These are phyloP conservation scores for Boechera stricta DNA, from an alignment of 345 rosid species.

Conservation along the genomic window DNA sequence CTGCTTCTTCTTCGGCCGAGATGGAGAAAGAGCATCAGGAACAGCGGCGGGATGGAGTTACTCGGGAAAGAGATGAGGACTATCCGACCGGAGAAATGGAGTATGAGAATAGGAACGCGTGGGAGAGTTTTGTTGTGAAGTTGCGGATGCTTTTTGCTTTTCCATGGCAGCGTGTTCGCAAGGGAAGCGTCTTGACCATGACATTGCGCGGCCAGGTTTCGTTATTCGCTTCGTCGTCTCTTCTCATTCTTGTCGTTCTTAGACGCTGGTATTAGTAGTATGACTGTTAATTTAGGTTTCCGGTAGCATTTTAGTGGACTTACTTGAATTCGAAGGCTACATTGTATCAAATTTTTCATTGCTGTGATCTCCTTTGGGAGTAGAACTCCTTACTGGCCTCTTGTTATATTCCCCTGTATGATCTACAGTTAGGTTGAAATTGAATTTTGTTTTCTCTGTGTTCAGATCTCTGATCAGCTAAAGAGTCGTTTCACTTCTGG, in stretches of 20 bases:
- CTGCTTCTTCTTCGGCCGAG: constrained; percentile 47
- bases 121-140: constrained; percentile 72
- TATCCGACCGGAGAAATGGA: constrained; percentile 82
- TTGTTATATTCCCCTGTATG: neutral
- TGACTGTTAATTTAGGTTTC: neutral
- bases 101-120: constrained; percentile 53
- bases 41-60: constrained; percentile 23
- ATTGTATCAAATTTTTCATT: neutral
- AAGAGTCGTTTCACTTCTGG: constrained; percentile 90
- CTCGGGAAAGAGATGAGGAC: constrained; percentile 47
- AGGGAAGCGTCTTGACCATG: constrained; percentile 83
- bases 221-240: neutral
- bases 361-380: constrained; percentile 6
- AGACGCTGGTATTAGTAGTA: neutral
- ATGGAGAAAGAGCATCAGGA: constrained; percentile 44
- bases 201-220: constrained; percentile 94
- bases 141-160: constrained; percentile 75
- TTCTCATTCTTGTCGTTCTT: neutral
- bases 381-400: neutral
- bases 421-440: neutral
- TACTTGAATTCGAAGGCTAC: neutral
- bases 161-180: constrained; percentile 90
- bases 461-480: constrained; percentile 94
- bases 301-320: neutral
- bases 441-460: constrained; percentile 28